These are phyloP conservation scores for Yamadazyma atlantica DNA, from an alignment of 1,139 yeast genomes.

Conservation along the genomic window DNA sequence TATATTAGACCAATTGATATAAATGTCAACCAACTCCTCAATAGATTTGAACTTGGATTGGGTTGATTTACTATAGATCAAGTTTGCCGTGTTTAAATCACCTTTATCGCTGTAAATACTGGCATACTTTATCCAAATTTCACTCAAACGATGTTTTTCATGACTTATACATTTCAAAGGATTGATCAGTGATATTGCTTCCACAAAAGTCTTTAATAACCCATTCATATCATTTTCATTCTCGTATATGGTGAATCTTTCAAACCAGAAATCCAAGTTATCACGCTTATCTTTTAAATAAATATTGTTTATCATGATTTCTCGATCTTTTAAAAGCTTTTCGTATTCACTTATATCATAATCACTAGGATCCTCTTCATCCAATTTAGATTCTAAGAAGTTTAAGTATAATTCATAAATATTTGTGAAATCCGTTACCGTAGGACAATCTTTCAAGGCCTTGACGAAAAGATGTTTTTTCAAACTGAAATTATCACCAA, in stretches of 20 bases:
- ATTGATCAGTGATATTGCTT: slow-evolving; percentile 67
- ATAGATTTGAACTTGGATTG: slow-evolving; percentile 67
- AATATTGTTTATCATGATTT: slow-evolving; percentile 63
- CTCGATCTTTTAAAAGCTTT: slow-evolving; percentile 52
- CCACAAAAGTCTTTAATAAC: slow-evolving; percentile 57
- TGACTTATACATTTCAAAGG: slow-evolving; percentile 52
- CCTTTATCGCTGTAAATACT: slow-evolving; percentile 54
- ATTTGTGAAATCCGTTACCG: slow-evolving; percentile 62
- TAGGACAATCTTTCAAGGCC: slow-evolving; percentile 46
- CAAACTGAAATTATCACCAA: slow-evolving; percentile 8
- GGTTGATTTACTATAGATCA: slow-evolving; percentile 62
- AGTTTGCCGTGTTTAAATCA: slow-evolving; percentile 62
- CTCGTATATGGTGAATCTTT: slow-evolving; percentile 41
- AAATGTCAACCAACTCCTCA: slow-evolving; percentile 66
- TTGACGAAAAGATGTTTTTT: slow-evolving; percentile 48
- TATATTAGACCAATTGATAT: slow-evolving; percentile 73
- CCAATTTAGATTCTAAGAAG: slow-evolving; percentile 12
- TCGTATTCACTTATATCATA: slow-evolving; percentile 54
- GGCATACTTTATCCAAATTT: slow-evolving; percentile 74
- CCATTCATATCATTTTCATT: slow-evolving; percentile 32
- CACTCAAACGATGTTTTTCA: slow-evolving; percentile 35
- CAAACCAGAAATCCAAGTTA: slow-evolving; percentile 67
- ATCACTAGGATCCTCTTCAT: slow-evolving; percentile 25
- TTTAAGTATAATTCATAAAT: slow-evolving; percentile 64
- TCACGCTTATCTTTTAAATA: slow-evolving; percentile 62